Percentiles rank a stretch among this genome's conserved stretches.
Evolutionary conservation across 805 yeast species (phyloP).

Genomic region (Nakazawaea sp.): DNA sequence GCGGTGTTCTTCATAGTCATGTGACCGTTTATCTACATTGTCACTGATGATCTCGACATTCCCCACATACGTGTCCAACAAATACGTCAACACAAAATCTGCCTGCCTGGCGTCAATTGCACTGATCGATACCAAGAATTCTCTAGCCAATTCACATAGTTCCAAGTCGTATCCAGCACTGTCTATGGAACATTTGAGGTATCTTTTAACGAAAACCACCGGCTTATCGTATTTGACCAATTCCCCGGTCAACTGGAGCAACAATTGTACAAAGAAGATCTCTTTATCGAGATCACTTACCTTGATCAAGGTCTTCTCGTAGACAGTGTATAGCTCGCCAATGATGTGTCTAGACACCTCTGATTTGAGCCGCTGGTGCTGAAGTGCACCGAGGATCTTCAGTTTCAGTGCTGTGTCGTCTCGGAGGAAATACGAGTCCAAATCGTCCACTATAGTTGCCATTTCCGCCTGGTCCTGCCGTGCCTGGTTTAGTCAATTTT

Average conservation of each 20-base stretch:
- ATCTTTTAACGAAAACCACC: slow-evolving; percentile 41
- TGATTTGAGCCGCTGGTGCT: too few relatives aligned
- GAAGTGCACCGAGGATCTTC: too few relatives aligned
- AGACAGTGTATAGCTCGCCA: slow-evolving; percentile 29
- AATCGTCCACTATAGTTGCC: too few relatives aligned
- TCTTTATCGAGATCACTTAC: slow-evolving; percentile 25
- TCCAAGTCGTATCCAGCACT: slow-evolving; percentile 46
- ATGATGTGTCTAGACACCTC: too few relatives aligned
- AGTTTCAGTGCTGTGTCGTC: too few relatives aligned
- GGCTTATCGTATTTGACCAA: slow-evolving; percentile 26
- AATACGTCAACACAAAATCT: slow-evolving; percentile 14
- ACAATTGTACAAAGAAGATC: slow-evolving; percentile 29
- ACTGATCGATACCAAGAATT: slow-evolving; percentile 21
- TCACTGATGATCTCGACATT: slow-evolving; percentile 14
- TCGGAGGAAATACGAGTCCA: too few relatives aligned
- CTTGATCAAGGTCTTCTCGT: slow-evolving; percentile 22
- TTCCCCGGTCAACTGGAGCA: slow-evolving; percentile 27
- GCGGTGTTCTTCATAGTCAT: slow-evolving; percentile 37
- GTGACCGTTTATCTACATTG: slow-evolving; percentile 16
- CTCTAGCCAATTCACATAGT: slow-evolving; percentile 25
- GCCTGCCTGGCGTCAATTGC: slow-evolving; percentile 12
- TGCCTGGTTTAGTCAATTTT: too few relatives aligned
- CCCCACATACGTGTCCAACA: slow-evolving; percentile 18
- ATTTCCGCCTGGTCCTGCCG: neutral
- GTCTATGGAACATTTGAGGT: slow-evolving; percentile 45